Conservation (phyloP, 306 rosid genomes). For the Erythrophleum fordii region DNA sequence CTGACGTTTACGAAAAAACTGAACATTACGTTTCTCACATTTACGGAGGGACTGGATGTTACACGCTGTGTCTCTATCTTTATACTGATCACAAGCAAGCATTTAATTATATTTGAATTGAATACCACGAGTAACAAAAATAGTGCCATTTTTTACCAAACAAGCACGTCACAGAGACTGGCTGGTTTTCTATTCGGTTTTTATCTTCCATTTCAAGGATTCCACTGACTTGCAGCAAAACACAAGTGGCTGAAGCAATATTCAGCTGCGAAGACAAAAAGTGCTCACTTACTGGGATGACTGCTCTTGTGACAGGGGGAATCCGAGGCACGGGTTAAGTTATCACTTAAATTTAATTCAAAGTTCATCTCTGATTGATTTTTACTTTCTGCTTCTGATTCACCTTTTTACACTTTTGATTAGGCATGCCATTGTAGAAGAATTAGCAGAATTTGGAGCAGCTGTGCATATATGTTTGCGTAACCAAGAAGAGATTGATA, state of each 20-base stretch:
- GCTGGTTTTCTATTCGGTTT: neutral
- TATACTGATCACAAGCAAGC: no score
- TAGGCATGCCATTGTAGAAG: conserved; percentile 39
- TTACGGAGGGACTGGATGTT: no score
- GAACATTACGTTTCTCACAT: no score
- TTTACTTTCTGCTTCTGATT: neutral
- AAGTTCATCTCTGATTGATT: neutral
- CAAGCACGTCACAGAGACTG: no score
- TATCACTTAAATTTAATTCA: neutral
- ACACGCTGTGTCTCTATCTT: no score
- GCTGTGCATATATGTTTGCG: conserved; percentile 39
- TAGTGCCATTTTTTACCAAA: no score
- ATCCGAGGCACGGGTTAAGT: conserved; percentile 46
- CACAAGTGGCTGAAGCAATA: conserved; percentile 17
- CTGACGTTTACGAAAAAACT: no score
- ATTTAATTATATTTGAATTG: neutral
- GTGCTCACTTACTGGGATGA: conserved; percentile 51
- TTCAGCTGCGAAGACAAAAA: conserved; percentile 19
- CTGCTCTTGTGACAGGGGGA: conserved; percentile 49
- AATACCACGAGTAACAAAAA: neutral
- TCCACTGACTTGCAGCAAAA: neutral
- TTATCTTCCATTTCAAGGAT: neutral
- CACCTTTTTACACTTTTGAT: neutral
- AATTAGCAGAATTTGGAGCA: conserved; percentile 46
- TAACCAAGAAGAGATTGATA: conserved; percentile 24